Base-by-base conservation (phyloP, 2,329 filamentous ascomycete species). In the Ploettnerulaceae sp. region DNA sequence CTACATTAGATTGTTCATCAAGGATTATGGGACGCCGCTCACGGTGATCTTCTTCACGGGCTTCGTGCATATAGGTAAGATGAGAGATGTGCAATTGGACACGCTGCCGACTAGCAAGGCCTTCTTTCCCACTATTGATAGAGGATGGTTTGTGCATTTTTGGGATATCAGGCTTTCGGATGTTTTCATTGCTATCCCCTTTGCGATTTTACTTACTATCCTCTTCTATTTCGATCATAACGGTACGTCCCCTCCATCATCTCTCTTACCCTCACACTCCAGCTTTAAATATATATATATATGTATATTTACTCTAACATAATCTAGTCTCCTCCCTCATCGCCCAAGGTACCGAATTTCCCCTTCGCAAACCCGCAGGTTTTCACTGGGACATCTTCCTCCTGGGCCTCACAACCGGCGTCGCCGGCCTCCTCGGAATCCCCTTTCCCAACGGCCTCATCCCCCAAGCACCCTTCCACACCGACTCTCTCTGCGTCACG, bases 181-280 rank as follows among this genome's bases (percentile, higher is more conserved):
- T 47, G 74, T 93, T 5, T 95, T 95, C 62, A 71, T 89, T 33
- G 89, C 89, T 1, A 76, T 94, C n/a, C 89, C 89, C 0, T 95
- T 95, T 68, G 89, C 87, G 0, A 61, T 94, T 25, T 71, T 95
- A 1, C 71, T 95, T 12, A 95, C 89, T 0, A 81, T 94, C 17
- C 69, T 95, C 4, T 95, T 95, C 63, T 94, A 85, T 70, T 94
- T 93, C 63, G 89, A 94, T 61, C 89, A 94, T 61, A 94, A 93
- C 57, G 84, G 84, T 86, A 69, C 51, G 70, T 38, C 28, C 21
- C 7, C 8, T n/a, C n/a, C n/a, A n/a, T n/a, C n/a, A 14, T 33
- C 12, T 9, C 31, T 33, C 31, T 33, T 9, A 7, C 5, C 15
- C 12, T 14, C 15, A 15, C 9, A 33, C 14, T 3, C 31, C 14